Conservation (phyloP, 1,284 basidiomycete species). For the Ustilago xerochloae region DNA sequence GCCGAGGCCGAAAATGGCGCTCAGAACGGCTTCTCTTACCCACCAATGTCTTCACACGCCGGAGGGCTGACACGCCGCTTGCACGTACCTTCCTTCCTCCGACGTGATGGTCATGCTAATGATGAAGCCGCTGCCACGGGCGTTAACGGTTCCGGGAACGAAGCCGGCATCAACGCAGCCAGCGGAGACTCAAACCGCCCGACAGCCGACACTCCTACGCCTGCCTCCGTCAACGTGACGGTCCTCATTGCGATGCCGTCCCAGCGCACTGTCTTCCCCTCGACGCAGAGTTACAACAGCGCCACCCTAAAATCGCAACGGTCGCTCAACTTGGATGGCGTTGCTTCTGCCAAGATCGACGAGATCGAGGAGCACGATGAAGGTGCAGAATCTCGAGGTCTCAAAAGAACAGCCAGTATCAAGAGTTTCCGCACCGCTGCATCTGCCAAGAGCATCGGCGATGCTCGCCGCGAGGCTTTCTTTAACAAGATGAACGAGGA, state of each 20-base stretch:
- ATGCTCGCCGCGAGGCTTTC: conserved; percentile 57
- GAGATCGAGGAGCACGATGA: conserved; percentile 45
- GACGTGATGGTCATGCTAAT: conserved; percentile 23
- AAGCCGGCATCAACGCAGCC: conserved; percentile 5
- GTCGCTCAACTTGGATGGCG: conserved; percentile 22
- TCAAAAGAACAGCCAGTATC: conserved; percentile 52
- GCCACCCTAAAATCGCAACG: conserved; percentile 26
- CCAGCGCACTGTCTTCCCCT: conserved; percentile 55
- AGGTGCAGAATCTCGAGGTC: conserved; percentile 13
- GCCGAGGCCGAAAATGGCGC: conserved; percentile 1
- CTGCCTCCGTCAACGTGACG: conserved; percentile 59
- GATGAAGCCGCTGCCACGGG: conserved; percentile 6
- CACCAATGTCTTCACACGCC: conserved; percentile 11
- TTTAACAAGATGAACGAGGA: conserved; percentile 48
- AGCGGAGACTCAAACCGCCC: conserved; percentile 5
- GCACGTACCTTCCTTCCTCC: conserved; percentile 45
- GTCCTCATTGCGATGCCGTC: conserved; percentile 64
- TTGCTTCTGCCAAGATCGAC: conserved; percentile 34
- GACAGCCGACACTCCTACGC: conserved; percentile 20
- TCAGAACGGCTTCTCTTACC: conserved; percentile 32
- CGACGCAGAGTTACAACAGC: conserved; percentile 9
- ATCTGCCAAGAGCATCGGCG: conserved; percentile 49
- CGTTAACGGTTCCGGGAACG: background rate
- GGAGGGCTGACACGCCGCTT: conserved; percentile 26
- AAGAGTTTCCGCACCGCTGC: conserved; percentile 53